phyloP scores from a whole-genome alignment of 805 yeast genomes.

The Teunomyces tritomae region DNA sequence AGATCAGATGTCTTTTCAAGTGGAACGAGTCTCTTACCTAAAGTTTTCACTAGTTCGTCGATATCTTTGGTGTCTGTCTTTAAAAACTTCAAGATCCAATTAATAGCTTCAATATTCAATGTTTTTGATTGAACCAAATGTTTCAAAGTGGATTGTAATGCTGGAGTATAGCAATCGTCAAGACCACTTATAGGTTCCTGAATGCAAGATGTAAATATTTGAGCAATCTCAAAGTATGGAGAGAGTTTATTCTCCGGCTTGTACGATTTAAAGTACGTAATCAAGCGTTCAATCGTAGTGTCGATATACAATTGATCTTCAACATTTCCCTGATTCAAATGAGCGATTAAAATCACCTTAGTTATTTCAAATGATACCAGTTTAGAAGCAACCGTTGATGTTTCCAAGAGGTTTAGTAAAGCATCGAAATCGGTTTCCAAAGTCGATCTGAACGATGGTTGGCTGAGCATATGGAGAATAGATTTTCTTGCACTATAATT shows the following conservation, averaged over 20 bases:
- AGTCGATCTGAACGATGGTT: slow-evolving; percentile 54
- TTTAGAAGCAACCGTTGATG: slow-evolving; percentile 4
- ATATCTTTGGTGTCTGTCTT: slow-evolving; percentile 9
- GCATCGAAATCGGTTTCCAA: slow-evolving; percentile 44
- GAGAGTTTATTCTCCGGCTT: not conserved
- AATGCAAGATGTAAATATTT: not conserved
- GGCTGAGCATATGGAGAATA: slow-evolving; percentile 40
- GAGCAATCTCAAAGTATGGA: slow-evolving; percentile 1
- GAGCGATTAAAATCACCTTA: slow-evolving; percentile 37
- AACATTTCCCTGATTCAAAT: slow-evolving; percentile 38
- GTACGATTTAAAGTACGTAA: slow-evolving; percentile 10
- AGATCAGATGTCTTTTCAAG: slow-evolving; percentile 5
- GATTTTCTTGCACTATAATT: slow-evolving; percentile 14
- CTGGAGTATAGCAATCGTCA: not conserved
- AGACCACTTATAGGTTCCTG: not conserved
- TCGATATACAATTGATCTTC: slow-evolving; percentile 20
- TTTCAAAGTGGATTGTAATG: not conserved
- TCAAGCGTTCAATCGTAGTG: slow-evolving; percentile 11
- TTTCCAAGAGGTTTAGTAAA: slow-evolving; percentile 11
- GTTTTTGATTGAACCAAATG: not conserved
- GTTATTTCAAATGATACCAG: slow-evolving; percentile 11
- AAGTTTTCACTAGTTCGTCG: slow-evolving; percentile 4
- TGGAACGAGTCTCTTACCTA: slow-evolving; percentile 9
- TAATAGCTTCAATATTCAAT: not conserved
- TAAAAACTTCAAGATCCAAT: slow-evolving; percentile 32